phyloP scores from a whole-genome alignment of 306 rosid genomes.

The Sicyos edulis region DNA sequence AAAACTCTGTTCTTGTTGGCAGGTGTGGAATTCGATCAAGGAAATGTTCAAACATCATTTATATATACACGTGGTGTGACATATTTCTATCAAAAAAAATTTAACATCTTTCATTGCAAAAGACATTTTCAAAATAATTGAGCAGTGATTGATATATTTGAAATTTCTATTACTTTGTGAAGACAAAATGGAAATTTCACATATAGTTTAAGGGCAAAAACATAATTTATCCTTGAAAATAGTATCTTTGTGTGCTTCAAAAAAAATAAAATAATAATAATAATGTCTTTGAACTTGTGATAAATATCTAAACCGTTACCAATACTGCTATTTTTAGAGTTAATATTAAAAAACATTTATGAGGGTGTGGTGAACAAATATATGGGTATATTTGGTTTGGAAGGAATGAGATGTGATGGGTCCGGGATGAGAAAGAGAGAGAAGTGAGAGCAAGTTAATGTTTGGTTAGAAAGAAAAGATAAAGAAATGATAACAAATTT shows the following conservation, averaged over 20 bases:
- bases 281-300: neutral
- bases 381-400: too few species aligned
- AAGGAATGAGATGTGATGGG: too few species aligned
- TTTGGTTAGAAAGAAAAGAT: too few species aligned
- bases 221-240: neutral
- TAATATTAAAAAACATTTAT: neutral
- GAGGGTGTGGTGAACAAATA: neutral
- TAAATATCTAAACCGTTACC: neutral
- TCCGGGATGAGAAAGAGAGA: too few species aligned
- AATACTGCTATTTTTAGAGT: neutral
- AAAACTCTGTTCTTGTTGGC: too few species aligned
- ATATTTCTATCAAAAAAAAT: neutral
- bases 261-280: too few species aligned
- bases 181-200: neutral
- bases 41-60: too few species aligned
- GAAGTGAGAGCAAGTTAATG: too few species aligned
- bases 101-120: neutral
- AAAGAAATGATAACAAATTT: too few species aligned
- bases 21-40: too few species aligned
- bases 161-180: neutral
- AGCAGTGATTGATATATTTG: neutral
- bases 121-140: neutral
- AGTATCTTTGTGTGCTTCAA: too few species aligned
- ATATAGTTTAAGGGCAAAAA: neutral
- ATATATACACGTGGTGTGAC: neutral